Evolutionary conservation across 2,329 filamentous ascomycete species (phyloP), one percentile per base, ranked within the genome.

Genomic region (Aspergillus puulaauensis): DNA sequence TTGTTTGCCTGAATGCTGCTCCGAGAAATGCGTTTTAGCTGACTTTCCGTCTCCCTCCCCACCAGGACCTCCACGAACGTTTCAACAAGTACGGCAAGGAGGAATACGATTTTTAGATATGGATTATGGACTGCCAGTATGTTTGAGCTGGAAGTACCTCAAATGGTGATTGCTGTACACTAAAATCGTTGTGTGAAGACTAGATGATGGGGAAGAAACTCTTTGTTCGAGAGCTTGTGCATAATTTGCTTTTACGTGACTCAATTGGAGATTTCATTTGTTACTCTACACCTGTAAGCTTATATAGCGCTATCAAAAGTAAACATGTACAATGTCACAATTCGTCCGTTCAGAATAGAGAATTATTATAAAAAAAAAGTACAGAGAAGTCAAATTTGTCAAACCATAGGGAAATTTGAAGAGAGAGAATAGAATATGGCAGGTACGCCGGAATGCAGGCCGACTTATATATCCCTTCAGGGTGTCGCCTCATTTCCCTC

Each of bases 31-130:
- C 45, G 40, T 39, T 41, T 45, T 33, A 21, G 14, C 48, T 57
- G 45, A 54, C 23, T 6, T 17, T 21, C 2, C 15, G 14, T 21
- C 43, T 57, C 46, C 31, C 43, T 14, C 27, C 3, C 27, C 4
- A 21, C 3, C 70, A 96, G 91, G 84, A 89, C 71, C 86, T 97
- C 64, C 95, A 99, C 81, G 95, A 99, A 69, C 90, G 89, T 82
- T 98, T 89, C 87, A 99, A 99, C 90, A 99, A 99, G 85, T 98
- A 91, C 87, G 95, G 95, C 78, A 98, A 98, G 87, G 95, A 98
- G 68, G 93, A 91, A 68, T 98, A 70, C 64, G 73, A 75, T 65
- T 75, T 74, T 65, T 75, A 70, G 60, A 66, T 59, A 54, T 56
- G 59, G 59, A 57, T 43, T 59, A 54, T 55, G 59, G 59, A 57